Base-by-base conservation (phyloP, 2,329 filamentous ascomycete genomes). In the Penicillium sclerotigenum region DNA sequence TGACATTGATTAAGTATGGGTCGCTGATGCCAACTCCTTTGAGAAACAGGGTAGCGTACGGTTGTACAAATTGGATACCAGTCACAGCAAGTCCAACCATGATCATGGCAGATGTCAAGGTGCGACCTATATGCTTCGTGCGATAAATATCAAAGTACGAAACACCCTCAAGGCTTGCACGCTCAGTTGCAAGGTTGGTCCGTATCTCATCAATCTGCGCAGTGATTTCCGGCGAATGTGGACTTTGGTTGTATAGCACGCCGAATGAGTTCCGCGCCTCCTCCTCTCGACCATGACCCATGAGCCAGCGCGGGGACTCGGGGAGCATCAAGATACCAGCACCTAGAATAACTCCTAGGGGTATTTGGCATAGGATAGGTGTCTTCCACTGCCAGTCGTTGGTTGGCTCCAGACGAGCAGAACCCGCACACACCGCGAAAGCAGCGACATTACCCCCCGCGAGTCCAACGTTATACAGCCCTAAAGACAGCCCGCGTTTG, bases 321-420 rank as follows among this genome's bases (percentile, higher is more conserved):
- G 63, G 66, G 9, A 68, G 65, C 60, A 65, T 62, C 33, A 67
- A 45, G 8, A 66, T 65, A 0, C 64, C 63, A n/a, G 57, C 61
- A 16, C 63, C 63, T 1, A 70, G 59, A 28, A 69, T 53, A 13
- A 68, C 40, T 0, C 63, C 66, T 4, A 69, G 11, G 0, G 68
- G 68, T 28, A 71, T 69, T 47, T 71, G 68, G 14, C 65, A 68
- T 9, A 70, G 46, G 18, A 71, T 71, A 0, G 67, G 67, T 5
- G 63, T 69, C 47, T 69, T 66, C 68, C 68, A 70, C 9, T 67
- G 61, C 65, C 66, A 68, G 20, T 70, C 60, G 40, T 63, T 70
- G 0, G 28, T 48, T 1, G 63, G 47, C 26, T 66, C 59, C 5
- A 68, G 55, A 33, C 54, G 58, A 0, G 66, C 61, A 24, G 67